Conservation (phyloP, 2,329 filamentous ascomycete species). For the Venturia oleaginea region DNA sequence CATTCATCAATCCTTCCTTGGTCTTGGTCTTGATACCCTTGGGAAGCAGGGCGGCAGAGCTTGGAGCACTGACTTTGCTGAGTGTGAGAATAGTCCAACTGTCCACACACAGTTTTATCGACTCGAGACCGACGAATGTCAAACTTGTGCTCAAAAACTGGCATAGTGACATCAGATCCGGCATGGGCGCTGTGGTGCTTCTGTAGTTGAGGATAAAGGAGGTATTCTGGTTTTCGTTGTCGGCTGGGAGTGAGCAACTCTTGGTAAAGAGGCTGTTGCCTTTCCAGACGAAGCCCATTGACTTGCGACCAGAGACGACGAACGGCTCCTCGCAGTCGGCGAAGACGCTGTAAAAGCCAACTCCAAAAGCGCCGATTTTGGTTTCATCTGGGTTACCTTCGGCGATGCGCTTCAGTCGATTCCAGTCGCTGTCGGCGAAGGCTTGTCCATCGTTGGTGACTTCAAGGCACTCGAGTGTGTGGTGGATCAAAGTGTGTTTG, state of each 20-base stretch:
- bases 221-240: constrained; percentile 61
- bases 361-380: constrained; percentile 96
- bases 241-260: constrained; percentile 62
- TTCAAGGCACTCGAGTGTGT: constrained; percentile 77
- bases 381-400: constrained; percentile 98
- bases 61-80: constrained; percentile 77
- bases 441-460: constrained; percentile 87
- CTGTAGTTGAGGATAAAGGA: constrained; percentile 94
- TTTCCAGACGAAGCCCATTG: constrained; percentile 99
- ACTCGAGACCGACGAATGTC: constrained; percentile 84
- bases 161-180: constrained; percentile 74
- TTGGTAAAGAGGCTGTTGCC: constrained; percentile 95
- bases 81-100: constrained; percentile 72
- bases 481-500: constrained; percentile 74
- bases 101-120: constrained; percentile 84
- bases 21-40: constrained; percentile 73
- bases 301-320: constrained; percentile 81
- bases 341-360: constrained; percentile 98
- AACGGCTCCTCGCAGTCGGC: constrained; percentile 97
- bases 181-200: constrained; percentile 77
- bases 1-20: constrained; percentile 79
- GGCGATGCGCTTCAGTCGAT: constrained; percentile 88
- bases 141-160: constrained; percentile 92
- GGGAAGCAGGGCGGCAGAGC: constrained; percentile 62
- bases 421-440: constrained; percentile 88